Percentiles rank a stretch among this genome's conserved stretches.
phyloP scores from a whole-genome alignment of 257 asterid genomes.

The Solanum peruvianum region DNA sequence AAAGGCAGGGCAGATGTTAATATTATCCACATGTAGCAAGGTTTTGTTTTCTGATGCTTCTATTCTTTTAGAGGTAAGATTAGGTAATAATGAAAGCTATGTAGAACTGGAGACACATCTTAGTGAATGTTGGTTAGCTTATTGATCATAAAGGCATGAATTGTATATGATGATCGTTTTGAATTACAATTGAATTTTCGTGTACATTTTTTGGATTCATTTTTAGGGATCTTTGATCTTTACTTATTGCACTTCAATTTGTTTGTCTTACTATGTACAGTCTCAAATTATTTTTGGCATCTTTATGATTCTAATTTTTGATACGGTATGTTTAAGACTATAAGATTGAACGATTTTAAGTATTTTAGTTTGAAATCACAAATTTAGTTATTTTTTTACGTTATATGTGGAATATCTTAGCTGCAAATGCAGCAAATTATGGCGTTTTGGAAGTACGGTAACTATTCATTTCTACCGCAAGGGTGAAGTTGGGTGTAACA shows the following conservation, averaged over 20 bases:
- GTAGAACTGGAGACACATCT: neutral
- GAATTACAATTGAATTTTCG: neutral
- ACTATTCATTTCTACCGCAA: neutral
- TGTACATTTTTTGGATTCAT: neutral
- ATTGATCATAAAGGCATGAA: neutral
- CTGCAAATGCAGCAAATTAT: too few relatives aligned
- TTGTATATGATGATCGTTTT: neutral
- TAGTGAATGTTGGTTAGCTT: neutral
- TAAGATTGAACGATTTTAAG: too few relatives aligned
- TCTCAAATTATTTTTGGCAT: too few relatives aligned
- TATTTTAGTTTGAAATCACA: too few relatives aligned
- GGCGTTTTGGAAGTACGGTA: neutral
- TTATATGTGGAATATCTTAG: too few relatives aligned
- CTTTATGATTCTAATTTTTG: too few relatives aligned
- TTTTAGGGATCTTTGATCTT: neutral
- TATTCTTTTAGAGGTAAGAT: neutral
- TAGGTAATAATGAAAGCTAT: neutral
- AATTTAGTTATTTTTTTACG: too few relatives aligned
- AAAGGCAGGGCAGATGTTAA: neutral
- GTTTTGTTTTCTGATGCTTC: neutral
- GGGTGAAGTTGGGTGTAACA: neutral
- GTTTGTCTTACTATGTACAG: neutral
- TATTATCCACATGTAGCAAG: neutral
- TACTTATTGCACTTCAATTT: neutral
- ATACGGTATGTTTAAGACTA: too few relatives aligned